phyloP scores from a whole-genome alignment of 2,329 filamentous ascomycete species.

The Cephalotrichum gorgonifer region DNA sequence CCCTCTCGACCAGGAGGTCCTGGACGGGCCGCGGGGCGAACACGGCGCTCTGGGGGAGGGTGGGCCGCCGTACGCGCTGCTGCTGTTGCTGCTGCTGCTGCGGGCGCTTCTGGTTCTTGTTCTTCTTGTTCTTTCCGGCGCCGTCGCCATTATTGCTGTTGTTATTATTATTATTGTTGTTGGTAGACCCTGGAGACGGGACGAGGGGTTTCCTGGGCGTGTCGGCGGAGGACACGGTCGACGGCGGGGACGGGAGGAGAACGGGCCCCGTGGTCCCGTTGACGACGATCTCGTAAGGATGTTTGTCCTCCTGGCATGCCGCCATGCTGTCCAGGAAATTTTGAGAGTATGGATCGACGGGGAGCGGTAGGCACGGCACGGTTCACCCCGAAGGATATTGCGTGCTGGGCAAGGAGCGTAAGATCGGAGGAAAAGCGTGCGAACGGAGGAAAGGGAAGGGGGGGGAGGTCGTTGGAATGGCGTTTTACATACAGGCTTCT shows the following conservation, averaged over 20 bases:
- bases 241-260: neutral
- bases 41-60: constrained; percentile 9
- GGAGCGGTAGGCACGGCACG: too few species aligned
- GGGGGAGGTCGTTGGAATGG: too few species aligned
- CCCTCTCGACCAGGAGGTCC: constrained; percentile 32
- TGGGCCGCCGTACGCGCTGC: constrained; percentile 9
- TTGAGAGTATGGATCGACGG: too few species aligned
- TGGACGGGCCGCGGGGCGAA: constrained; percentile 28
- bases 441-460: too few species aligned
- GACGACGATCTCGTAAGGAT: neutral
- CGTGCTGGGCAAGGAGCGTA: too few species aligned
- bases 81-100: neutral
- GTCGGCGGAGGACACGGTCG: neutral
- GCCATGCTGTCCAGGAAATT: too few species aligned
- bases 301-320: too few species aligned
- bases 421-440: too few species aligned
- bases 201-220: neutral
- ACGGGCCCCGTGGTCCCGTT: neutral
- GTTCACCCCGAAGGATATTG: too few species aligned
- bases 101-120: neutral
- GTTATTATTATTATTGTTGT: neutral
- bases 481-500: too few species aligned
- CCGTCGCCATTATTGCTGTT: neutral
- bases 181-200: neutral
- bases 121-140: neutral